These are phyloP conservation scores for Exophiala sideris DNA, from an alignment of 2,329 filamentous ascomycete species.

Conservation along the genomic window DNA sequence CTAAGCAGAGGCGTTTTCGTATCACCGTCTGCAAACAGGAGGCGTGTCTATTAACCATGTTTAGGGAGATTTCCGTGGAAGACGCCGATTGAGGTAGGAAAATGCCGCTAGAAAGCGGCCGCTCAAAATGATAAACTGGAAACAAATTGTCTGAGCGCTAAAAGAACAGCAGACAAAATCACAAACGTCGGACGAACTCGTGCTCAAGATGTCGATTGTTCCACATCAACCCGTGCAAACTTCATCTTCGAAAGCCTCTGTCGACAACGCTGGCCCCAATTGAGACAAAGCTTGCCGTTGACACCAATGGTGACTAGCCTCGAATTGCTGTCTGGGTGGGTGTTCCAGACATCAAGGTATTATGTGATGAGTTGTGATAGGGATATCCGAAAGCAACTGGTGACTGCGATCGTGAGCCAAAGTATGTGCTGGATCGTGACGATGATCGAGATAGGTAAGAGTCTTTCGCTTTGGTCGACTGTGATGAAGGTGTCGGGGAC, in stretches of 20 bases:
- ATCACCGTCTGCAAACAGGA: slow-evolving; percentile 1
- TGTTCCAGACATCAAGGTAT: slow-evolving; percentile 44
- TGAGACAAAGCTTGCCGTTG: slow-evolving; percentile 5
- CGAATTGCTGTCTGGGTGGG: slow-evolving; percentile 44
- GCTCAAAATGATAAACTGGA: slow-evolving; percentile 10
- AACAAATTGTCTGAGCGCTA: slow-evolving; percentile 22
- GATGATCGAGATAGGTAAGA: slow-evolving; percentile 39
- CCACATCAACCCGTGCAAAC: slow-evolving; percentile 2
- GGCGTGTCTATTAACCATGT: slow-evolving; percentile 21
- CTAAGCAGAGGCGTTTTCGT: neutral
- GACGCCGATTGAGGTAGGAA: slow-evolving; percentile 8
- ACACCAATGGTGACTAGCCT: slow-evolving; percentile 27
- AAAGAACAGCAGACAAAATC: slow-evolving; percentile 27
- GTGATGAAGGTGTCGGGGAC: slow-evolving; percentile 16
- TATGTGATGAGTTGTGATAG: slow-evolving; percentile 40
- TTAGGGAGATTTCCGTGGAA: slow-evolving; percentile 2
- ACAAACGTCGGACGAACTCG: slow-evolving; percentile 11
- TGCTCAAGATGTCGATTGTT: slow-evolving; percentile 7
- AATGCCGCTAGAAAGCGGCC: slow-evolving; percentile 6
- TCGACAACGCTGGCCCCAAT: neutral
- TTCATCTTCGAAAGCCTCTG: slow-evolving; percentile 4
- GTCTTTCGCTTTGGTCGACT: slow-evolving; percentile 26
- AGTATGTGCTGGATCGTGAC: slow-evolving; percentile 39
- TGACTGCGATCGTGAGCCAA: slow-evolving; percentile 39
- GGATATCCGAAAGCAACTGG: slow-evolving; percentile 41